A percentile compares a stretch with the other conserved stretches of the same genome.
These are phyloP conservation scores for Sclerotinia glacialis DNA, from an alignment of 2,329 filamentous ascomycete genomes.

Conservation along the genomic window DNA sequence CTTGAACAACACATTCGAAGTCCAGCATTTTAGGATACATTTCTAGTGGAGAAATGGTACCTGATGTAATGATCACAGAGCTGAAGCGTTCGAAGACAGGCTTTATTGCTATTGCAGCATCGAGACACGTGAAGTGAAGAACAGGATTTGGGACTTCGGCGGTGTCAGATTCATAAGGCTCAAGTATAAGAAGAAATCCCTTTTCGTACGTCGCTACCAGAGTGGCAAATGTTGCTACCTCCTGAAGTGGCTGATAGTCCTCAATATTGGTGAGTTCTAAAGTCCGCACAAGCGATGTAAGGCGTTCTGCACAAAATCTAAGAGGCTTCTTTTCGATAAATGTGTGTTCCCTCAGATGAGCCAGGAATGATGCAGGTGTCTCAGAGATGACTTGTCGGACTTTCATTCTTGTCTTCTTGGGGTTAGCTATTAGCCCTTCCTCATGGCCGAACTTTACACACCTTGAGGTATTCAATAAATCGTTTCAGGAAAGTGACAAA, in stretches of 20 bases:
- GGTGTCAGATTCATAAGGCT: conserved; percentile 93
- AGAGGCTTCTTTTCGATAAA: conserved; percentile 97
- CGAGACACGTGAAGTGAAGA: conserved; percentile 94
- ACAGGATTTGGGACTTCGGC: conserved; percentile 95
- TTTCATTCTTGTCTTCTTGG: conserved; percentile 85
- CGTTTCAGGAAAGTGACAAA: conserved; percentile 92
- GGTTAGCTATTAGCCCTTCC: conserved; percentile 22
- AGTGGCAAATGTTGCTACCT: conserved; percentile 96
- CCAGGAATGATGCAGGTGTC: conserved; percentile 88
- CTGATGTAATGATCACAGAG: conserved; percentile 97
- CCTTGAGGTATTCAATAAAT: conserved; percentile 95
- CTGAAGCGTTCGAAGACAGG: conserved; percentile 97
- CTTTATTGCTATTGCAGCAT: conserved; percentile 96
- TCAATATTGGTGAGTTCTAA: conserved; percentile 96
- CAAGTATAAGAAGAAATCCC: conserved; percentile 92
- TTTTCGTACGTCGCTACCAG: conserved; percentile 95
- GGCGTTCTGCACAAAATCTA: conserved; percentile 87
- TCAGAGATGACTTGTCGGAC: conserved; percentile 96
- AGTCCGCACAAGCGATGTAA: conserved; percentile 91
- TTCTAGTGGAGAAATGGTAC: conserved; percentile 92
- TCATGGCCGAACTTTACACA: conserved; percentile 31
- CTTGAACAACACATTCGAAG: conserved; percentile 87
- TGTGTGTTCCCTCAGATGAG: conserved; percentile 90
- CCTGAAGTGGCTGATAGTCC: conserved; percentile 93
- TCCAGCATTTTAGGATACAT: conserved; percentile 99